Percentiles rank a stretch among this genome's conserved stretches.
phyloP scores from a whole-genome alignment of 1,284 basidiomycete genomes.

The Pascua sp. region DNA sequence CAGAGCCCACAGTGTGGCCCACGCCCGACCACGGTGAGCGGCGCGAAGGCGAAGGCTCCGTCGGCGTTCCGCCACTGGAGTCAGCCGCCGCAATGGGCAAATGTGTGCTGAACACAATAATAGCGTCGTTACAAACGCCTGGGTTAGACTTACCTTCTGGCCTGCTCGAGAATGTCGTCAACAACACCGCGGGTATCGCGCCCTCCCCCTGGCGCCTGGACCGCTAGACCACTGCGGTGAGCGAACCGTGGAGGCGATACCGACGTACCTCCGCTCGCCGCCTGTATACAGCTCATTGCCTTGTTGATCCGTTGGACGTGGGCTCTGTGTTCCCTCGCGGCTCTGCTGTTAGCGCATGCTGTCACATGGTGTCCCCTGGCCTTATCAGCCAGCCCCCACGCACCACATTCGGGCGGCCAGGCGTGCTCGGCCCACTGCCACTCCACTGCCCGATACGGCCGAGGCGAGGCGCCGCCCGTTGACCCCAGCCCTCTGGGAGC shows the following conservation, averaged over 20 bases:
- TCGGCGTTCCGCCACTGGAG: conserved; percentile 40
- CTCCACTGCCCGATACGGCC: conserved; percentile 11
- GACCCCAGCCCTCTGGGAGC: conserved; percentile 42
- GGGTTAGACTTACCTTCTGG: conserved; percentile 63
- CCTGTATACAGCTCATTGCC: conserved; percentile 62
- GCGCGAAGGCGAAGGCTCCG: conserved; percentile 41
- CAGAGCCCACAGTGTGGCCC: conserved; percentile 81
- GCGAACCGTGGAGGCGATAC: background rate
- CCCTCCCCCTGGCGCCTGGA: conserved; percentile 68
- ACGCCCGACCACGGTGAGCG: conserved; percentile 58
- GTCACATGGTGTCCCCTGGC: too few species aligned
- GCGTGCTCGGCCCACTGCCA: background rate
- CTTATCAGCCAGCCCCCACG: too few species aligned
- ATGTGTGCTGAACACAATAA: background rate
- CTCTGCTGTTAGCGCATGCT: too few species aligned
- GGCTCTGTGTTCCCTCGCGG: too few species aligned
- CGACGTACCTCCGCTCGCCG: conserved; percentile 56
- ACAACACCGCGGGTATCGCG: conserved; percentile 58
- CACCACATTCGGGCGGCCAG: background rate
- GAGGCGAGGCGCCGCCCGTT: conserved; percentile 20
- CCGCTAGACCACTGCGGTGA: conserved; percentile 70
- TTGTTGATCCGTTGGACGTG: conserved; percentile 28
- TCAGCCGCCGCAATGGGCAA: background rate
- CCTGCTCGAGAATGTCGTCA: conserved; percentile 74
- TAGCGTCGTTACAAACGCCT: background rate